Evolutionary conservation across 768 basidiomycete species (phyloP), one percentile per base, ranked within the genome.

Genomic region (Auricularia auricula-judae): DNA sequence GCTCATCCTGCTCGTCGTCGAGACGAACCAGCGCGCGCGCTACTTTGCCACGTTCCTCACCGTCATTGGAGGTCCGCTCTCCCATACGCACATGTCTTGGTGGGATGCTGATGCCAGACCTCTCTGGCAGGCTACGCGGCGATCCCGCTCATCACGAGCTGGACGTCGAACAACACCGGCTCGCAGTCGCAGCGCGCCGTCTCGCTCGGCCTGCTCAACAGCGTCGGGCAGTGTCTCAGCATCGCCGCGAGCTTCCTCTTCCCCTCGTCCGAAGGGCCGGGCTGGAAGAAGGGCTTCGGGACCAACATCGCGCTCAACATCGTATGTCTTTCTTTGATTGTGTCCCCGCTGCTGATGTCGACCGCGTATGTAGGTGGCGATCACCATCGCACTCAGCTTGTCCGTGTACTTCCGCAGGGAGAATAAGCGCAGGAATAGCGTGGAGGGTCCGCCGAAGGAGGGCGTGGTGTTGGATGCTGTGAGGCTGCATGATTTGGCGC

Each of bases 41-140:
- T 77, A 78, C 72, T 76, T 78, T 63, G 76, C 69, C 4, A 73
- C 72, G 60, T 69, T 71, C 70, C 72, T 71, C 60, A 68, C 77
- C 39, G 77, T 76, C 39, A 63, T 63, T 3, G 62, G 62, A 39
- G 69, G 69, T 4, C 68, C 56, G 34, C 23, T 23, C 23, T 23
- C 23, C 23, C 29, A 29, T 3, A 29, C 29, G 2, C 29, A 29
- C 29, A 29, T 2, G 23, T 29, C 29, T 29, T 29, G 29, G 29
- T 3, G 29, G 29, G 0, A 29, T 29, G 29, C 29, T 29, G 29
- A 29, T 29, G 29, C 0, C 29, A 29, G 0, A 0, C 0, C 29
- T 29, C 29, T 0, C 29, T 23, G 11, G 12, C 56, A 59, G 56
- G 56, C 12, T 59, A 59, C 56, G 56, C 56, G 14, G 56, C 56